Percentiles rank a stretch among this genome's conserved stretches.
Evolutionary conservation across 2,329 filamentous ascomycete species (phyloP).

Genomic region (Colletotrichum incanum): DNA sequence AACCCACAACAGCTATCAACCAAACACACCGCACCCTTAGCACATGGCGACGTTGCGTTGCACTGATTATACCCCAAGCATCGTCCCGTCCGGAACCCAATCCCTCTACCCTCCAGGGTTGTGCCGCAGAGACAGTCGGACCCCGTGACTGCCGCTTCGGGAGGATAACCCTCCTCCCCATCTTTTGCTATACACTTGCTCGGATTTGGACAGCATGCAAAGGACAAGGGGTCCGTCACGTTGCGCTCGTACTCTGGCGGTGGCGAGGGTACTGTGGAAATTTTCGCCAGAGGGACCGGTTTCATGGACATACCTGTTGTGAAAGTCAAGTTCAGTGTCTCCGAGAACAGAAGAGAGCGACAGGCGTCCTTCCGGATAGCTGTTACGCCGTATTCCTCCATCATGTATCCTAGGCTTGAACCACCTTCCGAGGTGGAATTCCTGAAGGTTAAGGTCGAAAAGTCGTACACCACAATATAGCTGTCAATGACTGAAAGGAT

Average conservation of each 20-base stretch:
- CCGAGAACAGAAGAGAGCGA: conserved; percentile 51
- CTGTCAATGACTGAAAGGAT: conserved; percentile 20
- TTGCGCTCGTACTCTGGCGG: conserved; percentile 45
- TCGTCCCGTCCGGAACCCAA: conserved; percentile 33
- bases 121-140: conserved; percentile 55
- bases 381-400: conserved; percentile 52
- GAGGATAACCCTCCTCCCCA: conserved; percentile 51
- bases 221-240: conserved; percentile 51
- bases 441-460: conserved; percentile 50
- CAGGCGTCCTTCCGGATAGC: conserved; percentile 54
- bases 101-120: conserved; percentile 40
- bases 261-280: conserved; percentile 4
- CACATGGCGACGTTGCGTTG: conserved; percentile 17
- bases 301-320: conserved; percentile 51
- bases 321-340: conserved; percentile 53
- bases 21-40: conserved; percentile 26
- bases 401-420: conserved; percentile 50
- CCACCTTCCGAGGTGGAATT: conserved; percentile 45
- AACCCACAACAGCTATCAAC: conserved; percentile 39
- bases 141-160: conserved; percentile 49
- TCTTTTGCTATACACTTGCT: conserved; percentile 42
- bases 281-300: conserved; percentile 40
- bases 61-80: conserved; percentile 31
- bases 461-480: conserved; percentile 43
- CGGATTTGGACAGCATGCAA: conserved; percentile 53